A percentile compares a stretch with the other conserved stretches of the same genome.
These are phyloP conservation scores for Hypoxylon sp. DNA, from an alignment of 2,329 filamentous ascomycete species.

Conservation along the genomic window DNA sequence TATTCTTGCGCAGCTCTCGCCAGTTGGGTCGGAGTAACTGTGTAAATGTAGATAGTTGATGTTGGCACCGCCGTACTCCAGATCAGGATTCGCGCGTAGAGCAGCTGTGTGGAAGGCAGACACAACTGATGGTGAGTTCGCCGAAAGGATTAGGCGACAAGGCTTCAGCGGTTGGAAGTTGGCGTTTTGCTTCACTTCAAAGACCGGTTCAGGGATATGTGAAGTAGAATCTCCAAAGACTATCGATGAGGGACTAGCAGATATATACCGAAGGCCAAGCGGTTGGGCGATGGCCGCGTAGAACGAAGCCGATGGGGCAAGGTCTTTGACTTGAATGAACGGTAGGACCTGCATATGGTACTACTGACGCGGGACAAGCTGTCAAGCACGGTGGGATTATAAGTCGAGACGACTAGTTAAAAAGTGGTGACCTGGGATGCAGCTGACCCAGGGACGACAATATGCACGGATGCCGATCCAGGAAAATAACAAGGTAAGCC, in stretches of 20 bases:
- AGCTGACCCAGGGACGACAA: slow-evolving; percentile 17
- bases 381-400: slow-evolving; percentile 18
- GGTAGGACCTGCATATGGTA: slow-evolving; percentile 60
- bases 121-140: slow-evolving; percentile 75
- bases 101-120: slow-evolving; percentile 80
- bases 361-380: slow-evolving; percentile 33
- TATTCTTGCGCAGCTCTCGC: slow-evolving; percentile 68
- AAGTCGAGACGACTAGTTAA: slow-evolving; percentile 19
- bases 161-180: slow-evolving; percentile 57
- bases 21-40: slow-evolving; percentile 49
- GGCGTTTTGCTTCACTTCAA: slow-evolving; percentile 62
- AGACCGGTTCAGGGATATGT: slow-evolving; percentile 56
- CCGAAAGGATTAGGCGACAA: slow-evolving; percentile 75
- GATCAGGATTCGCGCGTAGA: slow-evolving; percentile 71
- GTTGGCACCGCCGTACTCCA: slow-evolving; percentile 63
- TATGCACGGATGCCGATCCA: slow-evolving; percentile 33
- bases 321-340: slow-evolving; percentile 77
- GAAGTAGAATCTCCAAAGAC: slow-evolving; percentile 59
- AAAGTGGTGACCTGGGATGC: slow-evolving; percentile 12
- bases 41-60: slow-evolving; percentile 48
- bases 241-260: slow-evolving; percentile 57
- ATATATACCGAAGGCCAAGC: slow-evolving; percentile 80
- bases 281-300: slow-evolving; percentile 85
- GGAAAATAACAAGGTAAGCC: slow-evolving; percentile 32
- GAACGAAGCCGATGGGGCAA: slow-evolving; percentile 85